Conservation (phyloP, 148 eudicot species). For the Rhododendron mucronatum region DNA sequence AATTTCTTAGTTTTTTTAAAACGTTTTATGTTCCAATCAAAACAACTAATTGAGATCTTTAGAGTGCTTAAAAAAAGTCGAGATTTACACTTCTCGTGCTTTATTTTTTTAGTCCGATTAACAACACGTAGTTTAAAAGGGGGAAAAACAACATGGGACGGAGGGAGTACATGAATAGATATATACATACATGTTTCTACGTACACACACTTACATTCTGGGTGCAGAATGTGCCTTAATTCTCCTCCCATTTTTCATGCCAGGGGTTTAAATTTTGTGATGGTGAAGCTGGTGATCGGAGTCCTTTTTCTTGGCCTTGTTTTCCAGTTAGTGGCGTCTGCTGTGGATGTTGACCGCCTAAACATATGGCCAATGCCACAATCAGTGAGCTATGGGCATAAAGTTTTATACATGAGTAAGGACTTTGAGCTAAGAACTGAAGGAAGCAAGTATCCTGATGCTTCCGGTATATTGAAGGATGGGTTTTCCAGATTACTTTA, state of each 20-base stretch:
- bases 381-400: constrained; percentile 42
- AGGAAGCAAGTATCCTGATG: constrained; percentile 62
- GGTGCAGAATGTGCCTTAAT: not conserved
- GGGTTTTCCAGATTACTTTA: constrained; percentile 50
- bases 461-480: constrained; percentile 52
- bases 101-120: no score
- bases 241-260: not conserved
- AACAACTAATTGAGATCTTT: not conserved
- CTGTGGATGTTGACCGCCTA: constrained; percentile 33
- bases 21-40: no score
- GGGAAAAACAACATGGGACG: no score
- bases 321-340: constrained; percentile 27
- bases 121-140: no score
- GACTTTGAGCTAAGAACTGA: constrained; percentile 51
- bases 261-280: constrained; percentile 17
- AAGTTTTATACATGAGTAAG: constrained; percentile 33
- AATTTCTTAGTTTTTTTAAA: no score
- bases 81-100: no score
- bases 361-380: constrained; percentile 95
- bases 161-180: no score
- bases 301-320: constrained; percentile 22
- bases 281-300: constrained; percentile 32
- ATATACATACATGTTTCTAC: no score
- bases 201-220: not conserved
- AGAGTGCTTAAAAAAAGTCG: not conserved